Base-by-base conservation (phyloP, 2,329 filamentous ascomycete genomes). In the Diplodia intermedia region DNA sequence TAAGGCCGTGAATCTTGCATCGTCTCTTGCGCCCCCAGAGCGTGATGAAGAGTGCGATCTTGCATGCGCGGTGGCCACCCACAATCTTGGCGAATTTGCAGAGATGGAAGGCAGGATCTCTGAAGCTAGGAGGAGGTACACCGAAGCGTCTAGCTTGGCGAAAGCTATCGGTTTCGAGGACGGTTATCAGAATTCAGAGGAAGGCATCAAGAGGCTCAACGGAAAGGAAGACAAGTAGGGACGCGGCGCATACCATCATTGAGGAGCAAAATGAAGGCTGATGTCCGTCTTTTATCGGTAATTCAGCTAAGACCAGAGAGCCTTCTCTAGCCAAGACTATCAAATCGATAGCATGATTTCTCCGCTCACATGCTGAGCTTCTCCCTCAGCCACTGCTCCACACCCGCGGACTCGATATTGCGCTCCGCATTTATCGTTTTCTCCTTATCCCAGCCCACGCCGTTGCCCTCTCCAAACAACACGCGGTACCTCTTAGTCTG, bases 11-110 rank as follows among this genome's bases (percentile, higher is more conserved):
- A 83, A 85, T 26, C 86, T 93, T 68, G 88, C 90, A 1, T 83
- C 83, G 8, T 85, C 87, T 33, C 89, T 96, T 52, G 80, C 85
- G 67, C 86, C 89, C 4, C 87, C 91, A 0, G 82, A 88, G 3
- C 84, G 92, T 50, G 91, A 88, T 2, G 85, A 89, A 61, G 92
- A 97, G 75, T 97, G 94, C 75, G 93, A 97, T 76, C 79, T 90
- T 67, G 92, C 90, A 1, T 97, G 94, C 75, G 91, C 90, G 2
- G 91, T 90, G 6, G 91, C 94, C 8, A 88, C 91, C n/a, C 91
- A 92, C 78, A 97, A 96, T 76, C 86, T 97, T 65, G 94, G 89
- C 29, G 91, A 96, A 73, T 90, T 97, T 72, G 90, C 91, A 0
- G 88, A 91, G 71, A 89, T 95, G 86, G 80, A 89, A 69, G 90